These are phyloP conservation scores for Pachysandra terminalis DNA, from an alignment of 164 flowering plant species.

Conservation along the genomic window DNA sequence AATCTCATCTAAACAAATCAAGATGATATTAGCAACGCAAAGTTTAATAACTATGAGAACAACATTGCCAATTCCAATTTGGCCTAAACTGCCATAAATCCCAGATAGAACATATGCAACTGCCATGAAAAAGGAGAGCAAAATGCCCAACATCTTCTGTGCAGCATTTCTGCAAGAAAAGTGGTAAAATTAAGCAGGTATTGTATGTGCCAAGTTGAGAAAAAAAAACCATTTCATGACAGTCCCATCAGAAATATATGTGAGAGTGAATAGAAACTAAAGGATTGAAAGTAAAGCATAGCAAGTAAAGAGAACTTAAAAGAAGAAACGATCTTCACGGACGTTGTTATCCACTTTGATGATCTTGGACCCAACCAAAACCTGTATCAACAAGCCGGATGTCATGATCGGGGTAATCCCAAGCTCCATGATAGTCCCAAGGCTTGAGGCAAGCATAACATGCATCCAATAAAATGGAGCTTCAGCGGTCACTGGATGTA, in stretches of 20 bases:
- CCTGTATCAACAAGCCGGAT: no score
- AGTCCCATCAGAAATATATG: no score
- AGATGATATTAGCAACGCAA: constrained; percentile 51
- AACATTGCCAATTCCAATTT: constrained; percentile 52
- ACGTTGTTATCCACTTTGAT: constrained; percentile 55
- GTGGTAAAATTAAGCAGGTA: no score
- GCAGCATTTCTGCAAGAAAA: constrained; percentile 42
- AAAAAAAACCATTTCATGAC: no score
- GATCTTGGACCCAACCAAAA: no score
- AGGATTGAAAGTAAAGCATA: no score
- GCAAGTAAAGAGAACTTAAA: constrained; percentile 29
- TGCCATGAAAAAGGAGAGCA: constrained; percentile 53
- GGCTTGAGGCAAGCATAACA: constrained; percentile 52
- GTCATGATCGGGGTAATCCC: constrained; percentile 64
- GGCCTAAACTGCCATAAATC: constrained; percentile 49
- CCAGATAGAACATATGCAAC: constrained; percentile 57
- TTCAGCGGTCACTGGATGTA: constrained; percentile 50
- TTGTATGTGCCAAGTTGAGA: no score
- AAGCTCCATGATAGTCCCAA: constrained; percentile 62
- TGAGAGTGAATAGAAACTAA: no score
- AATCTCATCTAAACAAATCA: constrained; percentile 49
- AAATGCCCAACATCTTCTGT: constrained; percentile 52
- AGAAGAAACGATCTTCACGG: constrained; percentile 49
- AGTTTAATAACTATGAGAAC: constrained; percentile 50
- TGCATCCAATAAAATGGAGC: constrained; percentile 67